Percentiles rank a stretch among this genome's conserved stretches.
These are phyloP conservation scores for Sideroxylon spinosum DNA, from an alignment of 179 eudicot species.

Conservation along the genomic window DNA sequence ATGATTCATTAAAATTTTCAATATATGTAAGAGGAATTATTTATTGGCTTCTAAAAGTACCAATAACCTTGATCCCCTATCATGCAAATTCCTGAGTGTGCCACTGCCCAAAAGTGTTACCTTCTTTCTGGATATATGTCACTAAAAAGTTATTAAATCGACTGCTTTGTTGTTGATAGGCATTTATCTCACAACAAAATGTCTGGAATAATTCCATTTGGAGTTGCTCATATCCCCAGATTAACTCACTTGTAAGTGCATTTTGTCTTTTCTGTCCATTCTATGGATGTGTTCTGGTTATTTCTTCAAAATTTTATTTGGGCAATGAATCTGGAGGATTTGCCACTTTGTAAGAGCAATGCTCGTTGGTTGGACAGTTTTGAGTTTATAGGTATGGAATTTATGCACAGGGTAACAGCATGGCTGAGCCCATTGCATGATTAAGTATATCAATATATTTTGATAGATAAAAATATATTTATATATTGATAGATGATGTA, in stretches of 20 bases:
- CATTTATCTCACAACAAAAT: constrained; percentile 88
- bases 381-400: background rate
- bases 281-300: background rate
- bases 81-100: too few relatives aligned
- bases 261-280: constrained; percentile 9
- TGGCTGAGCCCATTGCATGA: too few relatives aligned
- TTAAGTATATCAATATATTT: too few relatives aligned
- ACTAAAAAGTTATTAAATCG: background rate
- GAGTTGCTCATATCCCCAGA: constrained; percentile 72
- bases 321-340: constrained; percentile 5
- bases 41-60: too few relatives aligned
- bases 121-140: background rate
- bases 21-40: too few relatives aligned
- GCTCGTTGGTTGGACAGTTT: background rate
- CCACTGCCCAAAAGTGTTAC: background rate
- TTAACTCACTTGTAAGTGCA: constrained; percentile 83
- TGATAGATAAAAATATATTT: too few relatives aligned
- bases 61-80: too few relatives aligned
- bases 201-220: constrained; percentile 87
- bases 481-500: too few relatives aligned
- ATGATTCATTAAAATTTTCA: too few relatives aligned
- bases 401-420: too few relatives aligned
- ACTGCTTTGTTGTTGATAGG: constrained; percentile 37
- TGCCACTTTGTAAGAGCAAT: background rate
- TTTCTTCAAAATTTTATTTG: background rate